Evolutionary conservation across 805 yeast species (phyloP), one percentile per base, ranked within the genome.

Genomic region (Candida pini): DNA sequence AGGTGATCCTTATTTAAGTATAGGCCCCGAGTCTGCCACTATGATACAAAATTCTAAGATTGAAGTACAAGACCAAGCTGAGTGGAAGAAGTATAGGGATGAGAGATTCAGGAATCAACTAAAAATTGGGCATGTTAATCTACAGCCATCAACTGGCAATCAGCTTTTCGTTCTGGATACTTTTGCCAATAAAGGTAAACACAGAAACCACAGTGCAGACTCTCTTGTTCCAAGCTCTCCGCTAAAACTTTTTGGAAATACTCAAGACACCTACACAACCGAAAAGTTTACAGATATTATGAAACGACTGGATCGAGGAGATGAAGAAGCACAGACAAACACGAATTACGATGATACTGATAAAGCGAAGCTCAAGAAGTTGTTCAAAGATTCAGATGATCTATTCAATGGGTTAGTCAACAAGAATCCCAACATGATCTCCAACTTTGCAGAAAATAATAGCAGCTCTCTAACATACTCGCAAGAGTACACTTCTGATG

Each of bases 211-310:
- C 14, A 38, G 43, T 9, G 36, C 43, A n/a, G 51, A 47, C 21
- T 48, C 57, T 9, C 41, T 51, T 8, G 36, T 45, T 8, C 56
- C 60, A 3, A 44, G 47, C 14, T 56, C 61, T 4, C 62, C 62
- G 2, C 34, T 58, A 18, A 57, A 56, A 31, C 35, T 58, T 10
- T 57, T 58, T 40, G 57, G 53, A 9, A 41, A 33, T 22, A 41
- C 43, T 15, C 59, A 48, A 35, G 57, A 55, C 30, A 58, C 62
- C 1, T 58, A 52, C 30, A 58, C 63, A 1, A 52, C 51, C 9
- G 50, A 43, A 30, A 45, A 38, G 34, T 47, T 58, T 26, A 47
- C 51, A 8, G 48, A 49, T 25, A 46, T 58, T 34, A 32, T 58
- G 37, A 45, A 42, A 15, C 38, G 40, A 13, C 30, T 43, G 6